A percentile compares a stretch with the other conserved stretches of the same genome.
phyloP scores from a whole-genome alignment of 176 grass and related monocot species.

The Oryza rufipogon region DNA sequence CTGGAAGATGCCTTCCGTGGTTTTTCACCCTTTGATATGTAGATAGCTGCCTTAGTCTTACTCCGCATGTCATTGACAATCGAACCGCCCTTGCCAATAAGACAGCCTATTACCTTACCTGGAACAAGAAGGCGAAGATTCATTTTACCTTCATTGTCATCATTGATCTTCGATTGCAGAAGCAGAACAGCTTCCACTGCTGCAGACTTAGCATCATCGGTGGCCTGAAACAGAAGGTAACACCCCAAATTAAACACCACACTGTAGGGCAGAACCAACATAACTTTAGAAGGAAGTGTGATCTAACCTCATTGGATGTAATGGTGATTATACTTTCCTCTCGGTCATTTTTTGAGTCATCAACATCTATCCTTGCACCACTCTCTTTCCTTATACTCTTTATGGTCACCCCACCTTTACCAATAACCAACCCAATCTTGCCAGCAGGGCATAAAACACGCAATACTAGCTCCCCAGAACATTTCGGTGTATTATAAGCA shows the following conservation, averaged over 20 bases:
- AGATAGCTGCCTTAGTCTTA: conserved; percentile 82
- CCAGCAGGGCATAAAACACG: conserved; percentile 84
- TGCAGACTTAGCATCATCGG: conserved; percentile 87
- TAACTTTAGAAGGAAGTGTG: conserved; percentile 6
- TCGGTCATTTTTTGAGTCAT: conserved; percentile 80
- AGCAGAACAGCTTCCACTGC: conserved; percentile 93
- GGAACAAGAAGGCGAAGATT: conserved; percentile 87
- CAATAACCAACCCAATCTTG: conserved; percentile 94
- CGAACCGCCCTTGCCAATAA: conserved; percentile 94
- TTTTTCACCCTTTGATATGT: conserved; percentile 86
- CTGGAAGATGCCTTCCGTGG: conserved; percentile 65
- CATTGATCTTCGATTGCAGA: conserved; percentile 91
- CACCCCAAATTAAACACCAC: conserved; percentile 19
- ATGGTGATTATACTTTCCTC: conserved; percentile 89
- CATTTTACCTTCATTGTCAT: conserved; percentile 62
- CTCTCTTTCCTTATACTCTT: conserved; percentile 86
- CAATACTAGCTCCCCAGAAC: conserved; percentile 73
- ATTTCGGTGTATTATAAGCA: conserved; percentile 56
- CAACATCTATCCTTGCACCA: conserved; percentile 83
- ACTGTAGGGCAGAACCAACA: conserved; percentile 22
- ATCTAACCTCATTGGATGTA: conserved; percentile 76
- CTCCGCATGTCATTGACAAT: conserved; percentile 94
- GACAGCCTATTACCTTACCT: conserved; percentile 77
- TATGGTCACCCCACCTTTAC: conserved; percentile 87
- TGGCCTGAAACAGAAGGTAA: conserved; percentile 57